phyloP scores from a whole-genome alignment of 2,329 filamentous ascomycete species.

The Verticillium dahliae region DNA sequence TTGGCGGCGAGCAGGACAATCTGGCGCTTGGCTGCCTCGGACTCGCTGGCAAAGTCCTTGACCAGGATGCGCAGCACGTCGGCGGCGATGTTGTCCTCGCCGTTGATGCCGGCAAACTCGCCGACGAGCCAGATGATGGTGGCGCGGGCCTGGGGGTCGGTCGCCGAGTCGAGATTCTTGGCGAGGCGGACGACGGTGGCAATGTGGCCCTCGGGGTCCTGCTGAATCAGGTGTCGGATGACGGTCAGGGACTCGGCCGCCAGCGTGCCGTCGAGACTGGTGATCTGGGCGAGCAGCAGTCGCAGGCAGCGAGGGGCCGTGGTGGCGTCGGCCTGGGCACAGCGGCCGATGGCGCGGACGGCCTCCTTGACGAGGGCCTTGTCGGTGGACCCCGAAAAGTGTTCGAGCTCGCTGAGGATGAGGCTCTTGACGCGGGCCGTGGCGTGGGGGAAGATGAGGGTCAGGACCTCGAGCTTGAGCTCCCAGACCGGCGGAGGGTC shows the following conservation, averaged over 20 bases:
- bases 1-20: constrained; percentile 93
- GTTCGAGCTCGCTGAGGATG: constrained; percentile 86
- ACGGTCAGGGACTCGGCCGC: constrained; percentile 93
- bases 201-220: constrained; percentile 72
- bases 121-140: constrained; percentile 97
- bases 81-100: constrained; percentile 83
- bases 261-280: constrained; percentile 77
- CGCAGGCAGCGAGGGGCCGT: constrained; percentile 75
- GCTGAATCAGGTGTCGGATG: constrained; percentile 90
- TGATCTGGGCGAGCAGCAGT: constrained; percentile 79
- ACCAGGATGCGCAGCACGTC: constrained; percentile 86
- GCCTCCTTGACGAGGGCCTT: constrained; percentile 78
- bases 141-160: constrained; percentile 80
- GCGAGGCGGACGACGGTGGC: constrained; percentile 84
- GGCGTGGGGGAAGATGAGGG: constrained; percentile 82
- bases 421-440: constrained; percentile 72
- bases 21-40: constrained; percentile 81
- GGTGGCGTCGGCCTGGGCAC: constrained; percentile 68
- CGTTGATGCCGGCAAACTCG: constrained; percentile 76
- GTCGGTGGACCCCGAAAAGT: constrained; percentile 70
- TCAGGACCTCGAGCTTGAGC: constrained; percentile 85
- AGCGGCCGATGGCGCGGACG: constrained; percentile 87
- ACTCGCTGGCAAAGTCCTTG: constrained; percentile 78
- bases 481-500: constrained; percentile 81
- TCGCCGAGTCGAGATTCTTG: constrained; percentile 83